Conservation (phyloP, 305 asterid genomes). For the Fraxinus ornus region DNA sequence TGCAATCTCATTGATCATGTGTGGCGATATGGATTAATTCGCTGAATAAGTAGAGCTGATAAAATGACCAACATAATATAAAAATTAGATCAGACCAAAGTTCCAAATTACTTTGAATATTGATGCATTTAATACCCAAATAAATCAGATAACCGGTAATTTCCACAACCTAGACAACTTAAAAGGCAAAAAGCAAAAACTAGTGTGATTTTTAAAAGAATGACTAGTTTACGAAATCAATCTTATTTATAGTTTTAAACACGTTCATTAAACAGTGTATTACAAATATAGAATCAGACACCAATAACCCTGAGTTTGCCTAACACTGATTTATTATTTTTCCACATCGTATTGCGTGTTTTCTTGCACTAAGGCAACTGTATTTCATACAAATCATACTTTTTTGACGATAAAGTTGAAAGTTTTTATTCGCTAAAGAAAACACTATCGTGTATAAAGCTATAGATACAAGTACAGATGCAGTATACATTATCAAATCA, state of each 20-base stretch:
- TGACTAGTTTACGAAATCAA: not conserved
- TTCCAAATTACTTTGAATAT: not conserved
- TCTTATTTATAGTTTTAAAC: not conserved
- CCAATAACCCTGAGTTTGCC: not conserved
- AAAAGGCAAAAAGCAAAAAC: constrained; percentile 8
- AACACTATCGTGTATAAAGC: not conserved
- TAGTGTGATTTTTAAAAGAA: not conserved
- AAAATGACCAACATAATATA: constrained; percentile 1
- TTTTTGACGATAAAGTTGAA: not conserved
- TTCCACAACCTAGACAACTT: constrained; percentile 6
- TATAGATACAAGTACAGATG: not conserved
- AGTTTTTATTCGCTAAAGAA: not conserved
- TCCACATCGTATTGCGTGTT: not conserved
- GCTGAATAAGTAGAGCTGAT: not conserved
- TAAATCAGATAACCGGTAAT: not conserved
- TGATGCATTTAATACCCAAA: not conserved
- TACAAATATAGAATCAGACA: not conserved
- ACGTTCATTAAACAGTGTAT: not conserved
- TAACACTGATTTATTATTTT: not conserved
- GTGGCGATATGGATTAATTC: too few species aligned
- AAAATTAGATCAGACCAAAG: not conserved
- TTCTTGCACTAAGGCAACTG: not conserved
- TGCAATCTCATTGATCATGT: not conserved
- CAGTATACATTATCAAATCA: constrained; percentile 5
- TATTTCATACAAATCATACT: not conserved